Conservation (phyloP, 345 rosid species). For the Raphanus sativus region DNA sequence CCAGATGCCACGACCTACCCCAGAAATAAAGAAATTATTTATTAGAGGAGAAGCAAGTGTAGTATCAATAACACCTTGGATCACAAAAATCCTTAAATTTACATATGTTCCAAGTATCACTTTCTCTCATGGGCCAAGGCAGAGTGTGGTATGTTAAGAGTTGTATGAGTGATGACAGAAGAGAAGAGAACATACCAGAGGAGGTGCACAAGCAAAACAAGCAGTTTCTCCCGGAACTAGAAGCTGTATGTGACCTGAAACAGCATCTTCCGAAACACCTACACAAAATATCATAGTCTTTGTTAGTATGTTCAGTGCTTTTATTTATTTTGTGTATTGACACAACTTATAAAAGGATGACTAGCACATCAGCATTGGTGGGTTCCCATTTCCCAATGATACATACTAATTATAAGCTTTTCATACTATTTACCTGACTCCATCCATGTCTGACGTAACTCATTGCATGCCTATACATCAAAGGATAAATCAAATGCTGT, state of each 20-base stretch:
- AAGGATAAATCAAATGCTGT: neutral
- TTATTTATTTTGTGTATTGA: neutral
- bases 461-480: conserved; percentile 87
- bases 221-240: conserved; percentile 97
- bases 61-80: neutral
- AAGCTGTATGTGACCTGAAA: conserved; percentile 96
- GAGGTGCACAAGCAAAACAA: conserved; percentile 99
- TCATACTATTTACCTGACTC: conserved; percentile 68
- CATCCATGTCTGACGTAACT: conserved; percentile 92
- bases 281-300: conserved; percentile 24
- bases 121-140: neutral
- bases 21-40: conserved; percentile 9
- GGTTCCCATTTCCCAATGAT: neutral
- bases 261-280: conserved; percentile 99
- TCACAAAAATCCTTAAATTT: neutral
- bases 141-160: neutral
- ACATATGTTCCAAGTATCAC: conserved; percentile 5
- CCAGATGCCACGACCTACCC: conserved; percentile 93
- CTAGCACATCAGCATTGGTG: neutral
- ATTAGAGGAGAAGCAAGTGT: neutral
- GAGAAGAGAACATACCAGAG: conserved; percentile 55
- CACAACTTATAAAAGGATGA: neutral
- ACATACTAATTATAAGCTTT: neutral
- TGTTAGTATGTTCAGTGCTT: neutral
- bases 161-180: neutral